Evolutionary conservation across 805 yeast species (phyloP), one percentile per base, ranked within the genome.

Genomic region (Suhomyces emberorum): DNA sequence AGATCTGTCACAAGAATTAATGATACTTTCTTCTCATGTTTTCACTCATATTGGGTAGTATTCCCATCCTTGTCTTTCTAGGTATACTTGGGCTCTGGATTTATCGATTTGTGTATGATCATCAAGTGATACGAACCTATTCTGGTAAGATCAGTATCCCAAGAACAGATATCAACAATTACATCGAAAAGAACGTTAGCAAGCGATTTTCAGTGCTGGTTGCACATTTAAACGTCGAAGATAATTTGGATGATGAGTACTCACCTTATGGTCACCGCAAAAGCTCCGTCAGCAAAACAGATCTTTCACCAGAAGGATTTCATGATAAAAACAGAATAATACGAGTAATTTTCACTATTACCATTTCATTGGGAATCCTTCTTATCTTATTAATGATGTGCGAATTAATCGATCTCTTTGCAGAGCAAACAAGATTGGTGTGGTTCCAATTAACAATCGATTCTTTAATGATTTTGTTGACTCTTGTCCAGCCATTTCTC

Each of bases 401-500:
- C 39, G 72, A 69, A 42, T 50, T 66, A 28, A 47, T 52, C 9
- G 58, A 54, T 28, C 32, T 47, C 15, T 42, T 49, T 15, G 44
- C 49, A 22, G 48, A 50, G 3, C 48, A 49, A 1, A 33, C 60
- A 2, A 51, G 68, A 12, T 44, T 63, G 32, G 18, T 51, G 10
- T 54, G 67, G 27, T 70, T 76, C 61, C 58, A 59, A 28, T 11
- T 65, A 16, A 63, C 70, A 20, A 54, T 75, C 18, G 57, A 65
- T 26, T 32, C 54, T 7, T 49, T 74, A 29, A 64, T 70, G 20
- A 34, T 70, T 7, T 49, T 69, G 4, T 55, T 73, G 15, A 57
- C 70, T 2, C 55, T 69, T 15, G 40, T 70, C n/a, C 61, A 65
- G 31, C 81, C 81, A n/a, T 58, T 65, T 20, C 39, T 64, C 17